Conservation (phyloP, 2,329 filamentous ascomycete genomes). For the Magnaporthiopsis rhizophila region DNA sequence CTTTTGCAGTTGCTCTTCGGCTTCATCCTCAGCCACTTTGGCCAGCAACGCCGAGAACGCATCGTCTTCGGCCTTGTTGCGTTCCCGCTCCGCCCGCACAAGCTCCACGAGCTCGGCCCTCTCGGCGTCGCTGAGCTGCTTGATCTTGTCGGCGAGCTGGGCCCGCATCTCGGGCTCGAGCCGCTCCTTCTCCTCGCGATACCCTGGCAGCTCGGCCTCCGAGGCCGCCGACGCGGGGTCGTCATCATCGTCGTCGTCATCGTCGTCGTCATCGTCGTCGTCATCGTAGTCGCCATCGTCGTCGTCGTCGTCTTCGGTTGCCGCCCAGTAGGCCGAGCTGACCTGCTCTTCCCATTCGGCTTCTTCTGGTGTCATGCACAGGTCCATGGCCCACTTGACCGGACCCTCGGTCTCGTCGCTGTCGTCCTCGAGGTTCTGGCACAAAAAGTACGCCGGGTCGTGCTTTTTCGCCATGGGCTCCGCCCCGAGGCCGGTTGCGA, state of each 20-base stretch:
- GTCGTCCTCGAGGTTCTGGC: neutral
- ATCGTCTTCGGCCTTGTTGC: slow-evolving; percentile 12
- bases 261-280: neutral
- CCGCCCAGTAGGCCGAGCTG: neutral
- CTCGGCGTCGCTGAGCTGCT: neutral
- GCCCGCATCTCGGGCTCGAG: slow-evolving; percentile 1
- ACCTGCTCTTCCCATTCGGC: neutral
- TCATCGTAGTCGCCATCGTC: neutral
- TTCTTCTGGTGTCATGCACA: neutral
- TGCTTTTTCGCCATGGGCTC: neutral
- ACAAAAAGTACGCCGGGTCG: neutral
- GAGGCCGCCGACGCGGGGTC: neutral
- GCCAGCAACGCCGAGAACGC: slow-evolving; percentile 1
- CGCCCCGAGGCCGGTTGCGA: neutral
- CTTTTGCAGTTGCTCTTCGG: neutral
- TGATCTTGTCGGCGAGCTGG: neutral
- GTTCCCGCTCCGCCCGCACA: neutral
- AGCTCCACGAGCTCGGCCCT: neutral
- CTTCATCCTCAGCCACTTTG: slow-evolving; percentile 2
- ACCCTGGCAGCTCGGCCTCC: neutral
- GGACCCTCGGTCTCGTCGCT: neutral
- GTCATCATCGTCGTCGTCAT: neutral
- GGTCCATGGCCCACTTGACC: neutral
- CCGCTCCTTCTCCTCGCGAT: neutral
- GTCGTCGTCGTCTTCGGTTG: neutral